phyloP scores from a whole-genome alignment of 768 basidiomycete species.

The Pleurotus tuber-regium region DNA sequence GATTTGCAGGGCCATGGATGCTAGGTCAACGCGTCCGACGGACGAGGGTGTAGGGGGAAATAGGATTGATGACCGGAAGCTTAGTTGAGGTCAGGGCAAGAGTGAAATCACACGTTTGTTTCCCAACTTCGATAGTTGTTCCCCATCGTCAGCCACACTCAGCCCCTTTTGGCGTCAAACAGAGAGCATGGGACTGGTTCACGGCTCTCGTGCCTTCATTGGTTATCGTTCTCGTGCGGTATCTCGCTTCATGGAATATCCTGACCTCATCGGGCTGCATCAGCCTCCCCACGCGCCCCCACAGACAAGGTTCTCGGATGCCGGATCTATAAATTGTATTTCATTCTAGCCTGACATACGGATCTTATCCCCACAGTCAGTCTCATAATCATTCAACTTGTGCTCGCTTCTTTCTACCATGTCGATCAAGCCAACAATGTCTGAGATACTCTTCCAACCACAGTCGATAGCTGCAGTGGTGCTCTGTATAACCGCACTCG shows the following conservation, averaged over 20 bases:
- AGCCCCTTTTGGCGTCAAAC: neutral
- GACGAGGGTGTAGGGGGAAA: neutral
- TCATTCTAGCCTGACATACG: neutral
- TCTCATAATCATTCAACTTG: neutral
- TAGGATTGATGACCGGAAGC: too few species aligned
- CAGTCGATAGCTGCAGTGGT: conserved; percentile 28
- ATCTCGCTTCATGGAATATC: too few species aligned
- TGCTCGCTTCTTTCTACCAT: neutral
- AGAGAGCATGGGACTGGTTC: neutral
- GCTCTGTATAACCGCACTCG: conserved; percentile 28
- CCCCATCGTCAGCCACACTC: too few species aligned
- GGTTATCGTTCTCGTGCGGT: neutral
- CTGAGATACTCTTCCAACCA: conserved; percentile 17
- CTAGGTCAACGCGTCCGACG: conserved; percentile 1
- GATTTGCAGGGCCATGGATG: too few species aligned
- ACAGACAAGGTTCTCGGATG: neutral
- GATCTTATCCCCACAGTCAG: conserved; percentile 6
- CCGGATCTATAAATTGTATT: neutral
- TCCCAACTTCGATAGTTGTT: too few species aligned
- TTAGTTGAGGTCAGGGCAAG: neutral
- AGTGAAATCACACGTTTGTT: too few species aligned
- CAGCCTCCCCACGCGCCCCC: conserved; percentile 3
- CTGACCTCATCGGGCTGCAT: too few species aligned
- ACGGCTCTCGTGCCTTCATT: neutral
- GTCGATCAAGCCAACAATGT: neutral